Base-by-base conservation (phyloP, 2,329 filamentous ascomycete genomes). In the Hirsutella rhossiliensis region DNA sequence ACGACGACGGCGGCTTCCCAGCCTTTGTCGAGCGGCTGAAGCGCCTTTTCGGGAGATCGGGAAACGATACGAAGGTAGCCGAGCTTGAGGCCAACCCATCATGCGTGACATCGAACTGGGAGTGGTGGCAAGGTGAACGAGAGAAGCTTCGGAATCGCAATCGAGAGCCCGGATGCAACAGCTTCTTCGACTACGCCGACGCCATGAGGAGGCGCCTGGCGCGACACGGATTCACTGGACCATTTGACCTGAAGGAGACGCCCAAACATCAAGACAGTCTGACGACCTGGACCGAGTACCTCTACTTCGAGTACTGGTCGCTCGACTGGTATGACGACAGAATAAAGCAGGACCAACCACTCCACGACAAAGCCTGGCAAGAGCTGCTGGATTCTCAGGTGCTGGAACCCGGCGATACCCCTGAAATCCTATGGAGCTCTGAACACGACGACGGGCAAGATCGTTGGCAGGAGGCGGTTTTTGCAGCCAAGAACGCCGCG, bases 261-360 rank as follows among this genome's bases (percentile, higher is more conserved):
- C 53, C 52, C 1, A 45, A 46, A 38, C 45, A 45, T 15, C 56
- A 64, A 42, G 56, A 60, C 42, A 51, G 54, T 40, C 43, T 62
- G 37, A 54, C 57, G 27, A 62, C 54, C 11, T 64, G 60, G 62
- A 61, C 63, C 44, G 61, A 65, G 46, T 64, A 59, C 48, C 53
- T 64, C 19, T 46, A 44, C 41, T 63, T 48, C 43, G 48, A 57
- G 44, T 48, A 54, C 40, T 49, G 47, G 45, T 48, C 47, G 48
- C 41, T 45, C 15, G 48, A 52, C 17, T 28, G 40, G 32, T 52
- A 53, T 41, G 44, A 40, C 9, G 45, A 41, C 13, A 28, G 8
- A 9, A 17, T 36, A 3, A 19, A 38, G 36, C 18, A 11, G 6
- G 6, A 3, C 17, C 11, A 19, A 17, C 36, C 17, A 38, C 2